Base-by-base conservation (phyloP, 2,329 filamentous ascomycete species). In the Exophiala sp. region DNA sequence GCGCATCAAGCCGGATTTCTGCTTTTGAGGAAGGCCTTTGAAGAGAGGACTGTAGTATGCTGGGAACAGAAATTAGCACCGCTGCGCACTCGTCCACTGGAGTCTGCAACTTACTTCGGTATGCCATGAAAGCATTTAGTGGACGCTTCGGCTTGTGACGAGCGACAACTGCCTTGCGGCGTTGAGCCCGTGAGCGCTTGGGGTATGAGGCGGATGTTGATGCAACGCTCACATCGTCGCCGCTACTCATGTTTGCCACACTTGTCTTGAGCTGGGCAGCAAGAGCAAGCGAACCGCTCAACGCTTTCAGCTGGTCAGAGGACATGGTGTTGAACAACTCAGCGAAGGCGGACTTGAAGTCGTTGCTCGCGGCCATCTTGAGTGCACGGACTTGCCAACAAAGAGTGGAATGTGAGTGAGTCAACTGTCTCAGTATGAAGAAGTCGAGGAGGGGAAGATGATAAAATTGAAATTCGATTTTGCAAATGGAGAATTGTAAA, bases 41-140 rank as follows among this genome's bases (percentile, higher is more conserved):
- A 80, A 78, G 8, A 77, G 66, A 7, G 66, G 63, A 29, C 75
- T 67, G 61, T 79, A 79, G 63, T 75, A 78, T 58, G 70, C 77
- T 79, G 43, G 16, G 6, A 38, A 32, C 4, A 38, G 35, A 41
- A 8, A 20, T 41, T 5, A 41, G 21, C n/a, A 20, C 57, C 47
- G 55, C 50, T 20, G 53, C 6, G 39, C 5, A 18, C 21, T 43
- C 16, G 24, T 44, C 35, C 43, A 42, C 16, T 58, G 47, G 54
- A 44, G 5, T 6, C 18, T 40, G 10, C 49, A 60, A 48, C 69
- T 64, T 63, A 72, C 70, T 68, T 59, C 70, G 59, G 54, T 67
- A 72, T 3, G 67, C 66, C 49, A 72, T 72, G 60, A 69, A 72
- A 14, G 64, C 68, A 54, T 72, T 72, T 14, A 72, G 56, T 18